Base-by-base conservation (phyloP, 1,284 basidiomycete genomes). In the Cutaneotrichosporon cutaneum region DNA sequence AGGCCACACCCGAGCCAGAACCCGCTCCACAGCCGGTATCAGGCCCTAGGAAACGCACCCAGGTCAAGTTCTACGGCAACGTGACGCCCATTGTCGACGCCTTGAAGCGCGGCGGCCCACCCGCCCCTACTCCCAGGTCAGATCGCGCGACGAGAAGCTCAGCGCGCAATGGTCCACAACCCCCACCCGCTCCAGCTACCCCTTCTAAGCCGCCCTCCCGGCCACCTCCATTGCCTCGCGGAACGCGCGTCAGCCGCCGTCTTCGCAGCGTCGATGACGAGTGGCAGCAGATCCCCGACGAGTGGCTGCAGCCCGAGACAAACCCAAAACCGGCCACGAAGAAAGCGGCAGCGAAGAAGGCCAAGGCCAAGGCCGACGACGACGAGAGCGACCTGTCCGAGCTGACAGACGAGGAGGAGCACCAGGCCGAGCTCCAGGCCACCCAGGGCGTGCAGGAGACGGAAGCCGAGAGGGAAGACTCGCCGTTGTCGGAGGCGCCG, bases 211-310 rank as follows among this genome's bases (percentile, higher is more conserved):
- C 55, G 32, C 51, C 7, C 67, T 68, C 50, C 61, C 70, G 27
- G 3, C 64, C 68, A 0, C 69, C 71, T 14, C 51, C 56, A 14
- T 39, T 69, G 11, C 72, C 74, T 1, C 54, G 65, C 0, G 72
- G 72, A 0, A 75, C 71, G 21, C 70, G 71, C 10, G 71, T 72
- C 48, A 79, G 70, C 59, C 69, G 74, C 32, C 67, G 70, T 24
- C 62, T 70, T 9, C 59, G 68, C 11, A 56, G 70, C 21, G 68
- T 71, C 11, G 72, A 75, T 8, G 79, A 80, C 44, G 76, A 74
- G 32, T 81, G 80, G 80, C 75, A 81, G 59, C 70, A 77, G 55
- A 69, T 81, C 14, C 80, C 80, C 0, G 70, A 71, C 2, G 79
- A 80, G 52, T 79, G 78, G 76, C 63, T 81, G 24, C 44, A 60